phyloP scores from a whole-genome alignment of 2,329 filamentous ascomycete genomes.

The Phoma sp. region DNA sequence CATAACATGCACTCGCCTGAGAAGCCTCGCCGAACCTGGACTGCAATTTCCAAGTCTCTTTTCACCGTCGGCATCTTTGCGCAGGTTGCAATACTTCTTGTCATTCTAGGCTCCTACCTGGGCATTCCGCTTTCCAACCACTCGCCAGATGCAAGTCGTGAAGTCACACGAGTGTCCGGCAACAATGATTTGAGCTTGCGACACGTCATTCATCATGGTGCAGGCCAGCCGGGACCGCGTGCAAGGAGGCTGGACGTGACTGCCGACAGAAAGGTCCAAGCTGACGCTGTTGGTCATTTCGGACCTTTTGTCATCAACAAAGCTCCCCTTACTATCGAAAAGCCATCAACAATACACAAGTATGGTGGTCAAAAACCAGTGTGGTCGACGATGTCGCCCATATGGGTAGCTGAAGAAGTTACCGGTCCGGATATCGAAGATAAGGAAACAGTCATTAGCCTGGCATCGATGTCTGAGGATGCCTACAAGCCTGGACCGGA shows the following conservation, averaged over 20 bases:
- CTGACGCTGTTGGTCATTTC: conserved; percentile 31
- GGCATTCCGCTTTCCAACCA: conserved; percentile 13
- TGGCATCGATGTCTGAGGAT: conserved; percentile 48
- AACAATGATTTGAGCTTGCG: conserved; percentile 34
- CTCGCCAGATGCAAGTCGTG: conserved; percentile 16
- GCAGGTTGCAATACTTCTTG: conserved; percentile 30
- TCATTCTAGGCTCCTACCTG: conserved; percentile 24
- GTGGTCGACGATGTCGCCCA: conserved; percentile 39
- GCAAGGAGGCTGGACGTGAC: conserved; percentile 45
- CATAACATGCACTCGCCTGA: conserved; percentile 29
- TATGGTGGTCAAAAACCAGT: conserved; percentile 36
- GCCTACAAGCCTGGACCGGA: conserved; percentile 44
- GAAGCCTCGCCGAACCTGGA: conserved; percentile 22
- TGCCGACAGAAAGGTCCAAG: conserved; percentile 29
- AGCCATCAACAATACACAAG: conserved; percentile 24
- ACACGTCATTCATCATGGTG: conserved; percentile 46
- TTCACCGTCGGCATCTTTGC: conserved; percentile 27
- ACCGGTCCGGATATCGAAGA: conserved; percentile 42
- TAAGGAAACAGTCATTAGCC: conserved; percentile 44
- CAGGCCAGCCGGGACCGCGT: conserved; percentile 42
- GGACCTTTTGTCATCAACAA: conserved; percentile 43
- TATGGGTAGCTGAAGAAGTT: conserved; percentile 41
- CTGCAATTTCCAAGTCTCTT: conserved; percentile 20
- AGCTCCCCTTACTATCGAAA: conserved; percentile 40
- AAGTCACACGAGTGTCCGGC: conserved; percentile 5